phyloP scores from a whole-genome alignment of 495 filamentous ascomycete genomes.

The Penicillium coprophilum region DNA sequence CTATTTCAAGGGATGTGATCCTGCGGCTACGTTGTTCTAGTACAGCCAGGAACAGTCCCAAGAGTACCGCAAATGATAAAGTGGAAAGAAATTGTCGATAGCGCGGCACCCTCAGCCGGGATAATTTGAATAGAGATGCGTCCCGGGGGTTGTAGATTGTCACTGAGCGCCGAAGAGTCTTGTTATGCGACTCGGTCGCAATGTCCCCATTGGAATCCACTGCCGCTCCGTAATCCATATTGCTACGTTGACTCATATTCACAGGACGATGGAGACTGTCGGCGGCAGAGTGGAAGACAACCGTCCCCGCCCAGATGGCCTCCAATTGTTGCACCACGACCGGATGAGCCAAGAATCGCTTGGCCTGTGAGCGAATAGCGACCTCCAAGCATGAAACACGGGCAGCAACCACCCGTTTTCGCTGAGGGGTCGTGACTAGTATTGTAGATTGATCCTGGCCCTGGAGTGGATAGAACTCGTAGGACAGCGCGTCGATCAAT shows the following conservation, averaged over 20 bases:
- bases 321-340: slow-evolving; percentile 89
- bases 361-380: slow-evolving; percentile 84
- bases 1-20: slow-evolving; percentile 77
- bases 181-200: slow-evolving; percentile 21
- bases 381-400: slow-evolving; percentile 88
- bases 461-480: slow-evolving; percentile 91
- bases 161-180: slow-evolving; percentile 66
- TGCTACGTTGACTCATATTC: slow-evolving; percentile 28
- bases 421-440: slow-evolving; percentile 33
- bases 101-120: slow-evolving; percentile 80
- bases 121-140: slow-evolving; percentile 87
- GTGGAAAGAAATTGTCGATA: slow-evolving; percentile 90
- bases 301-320: slow-evolving; percentile 92
- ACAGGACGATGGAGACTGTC: slow-evolving; percentile 71
- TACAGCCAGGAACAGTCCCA: slow-evolving; percentile 81
- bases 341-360: slow-evolving; percentile 85
- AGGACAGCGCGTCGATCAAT: slow-evolving; percentile 85
- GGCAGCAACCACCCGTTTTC: slow-evolving; percentile 52
- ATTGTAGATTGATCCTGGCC: slow-evolving; percentile 55
- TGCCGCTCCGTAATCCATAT: slow-evolving; percentile 27
- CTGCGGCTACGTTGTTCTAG: slow-evolving; percentile 63
- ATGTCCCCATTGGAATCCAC: slow-evolving; percentile 9
- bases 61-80: slow-evolving; percentile 73
- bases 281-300: slow-evolving; percentile 85
- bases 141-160: slow-evolving; percentile 87